Evolutionary conservation across 768 basidiomycete genomes (phyloP).

Genomic region (Lentinula sp.): DNA sequence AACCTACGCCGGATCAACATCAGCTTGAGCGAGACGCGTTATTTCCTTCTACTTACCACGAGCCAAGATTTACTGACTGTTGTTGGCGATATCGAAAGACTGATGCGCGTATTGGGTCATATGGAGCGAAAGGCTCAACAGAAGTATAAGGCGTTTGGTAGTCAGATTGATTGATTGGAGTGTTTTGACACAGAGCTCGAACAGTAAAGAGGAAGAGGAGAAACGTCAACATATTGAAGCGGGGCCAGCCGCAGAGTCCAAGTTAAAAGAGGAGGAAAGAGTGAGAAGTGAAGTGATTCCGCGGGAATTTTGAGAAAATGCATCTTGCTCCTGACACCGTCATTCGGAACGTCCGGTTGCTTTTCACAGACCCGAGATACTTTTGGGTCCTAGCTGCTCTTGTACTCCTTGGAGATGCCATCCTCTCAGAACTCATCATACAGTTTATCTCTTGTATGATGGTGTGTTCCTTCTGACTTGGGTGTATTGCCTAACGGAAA

Average conservation of each 20-base stretch:
- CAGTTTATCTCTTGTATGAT: conserved; percentile 62
- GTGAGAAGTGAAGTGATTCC: background rate
- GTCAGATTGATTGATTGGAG: background rate
- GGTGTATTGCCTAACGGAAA: conserved; percentile 4
- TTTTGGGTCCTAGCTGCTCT: conserved; percentile 65
- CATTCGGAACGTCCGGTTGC: conserved; percentile 17
- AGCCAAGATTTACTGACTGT: conserved; percentile 59
- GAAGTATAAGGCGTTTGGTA: background rate
- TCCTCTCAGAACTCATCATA: conserved; percentile 78
- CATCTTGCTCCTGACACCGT: background rate
- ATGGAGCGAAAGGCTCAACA: conserved; percentile 32
- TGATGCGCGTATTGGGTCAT: conserved; percentile 39
- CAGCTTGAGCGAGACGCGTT: background rate
- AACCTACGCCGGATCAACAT: conserved; percentile 36
- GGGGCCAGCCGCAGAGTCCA: background rate
- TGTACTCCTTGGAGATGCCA: conserved; percentile 66
- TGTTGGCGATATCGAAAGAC: conserved; percentile 60
- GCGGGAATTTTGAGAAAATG: background rate
- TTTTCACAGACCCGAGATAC: conserved; percentile 50
- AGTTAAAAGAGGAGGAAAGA: background rate
- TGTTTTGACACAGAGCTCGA: background rate
- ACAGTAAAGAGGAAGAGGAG: background rate
- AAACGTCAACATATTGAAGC: background rate
- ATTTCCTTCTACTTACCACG: conserved; percentile 33
- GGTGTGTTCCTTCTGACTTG: conserved; percentile 32